Evolutionary conservation across 768 basidiomycete genomes (phyloP).

Genomic region (Amanita jacksonii): DNA sequence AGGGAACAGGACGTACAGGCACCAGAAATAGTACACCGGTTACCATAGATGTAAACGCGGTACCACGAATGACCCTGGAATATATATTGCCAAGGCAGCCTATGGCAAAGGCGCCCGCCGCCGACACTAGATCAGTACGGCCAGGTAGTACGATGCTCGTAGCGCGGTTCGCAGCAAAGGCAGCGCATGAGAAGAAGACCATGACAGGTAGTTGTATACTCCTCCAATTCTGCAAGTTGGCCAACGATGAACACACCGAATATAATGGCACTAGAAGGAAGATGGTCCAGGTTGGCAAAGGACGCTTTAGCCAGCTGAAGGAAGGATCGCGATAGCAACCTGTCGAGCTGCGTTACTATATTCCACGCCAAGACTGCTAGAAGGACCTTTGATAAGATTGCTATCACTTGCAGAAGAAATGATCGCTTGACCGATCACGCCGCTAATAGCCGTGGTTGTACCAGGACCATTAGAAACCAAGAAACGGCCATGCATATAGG

Average conservation of each 20-base stretch:
- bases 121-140: constrained; percentile 65
- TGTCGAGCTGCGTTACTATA: constrained; percentile 15
- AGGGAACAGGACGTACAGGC: constrained; percentile 43
- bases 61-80: constrained; percentile 64
- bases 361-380: constrained; percentile 8
- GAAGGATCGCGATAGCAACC: constrained; percentile 66
- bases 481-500: constrained; percentile 47
- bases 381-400: constrained; percentile 40
- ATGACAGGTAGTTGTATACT: constrained; percentile 68
- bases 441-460: constrained; percentile 26
- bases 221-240: constrained; percentile 64
- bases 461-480: constrained; percentile 35
- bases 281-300: constrained; percentile 76
- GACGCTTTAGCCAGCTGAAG: constrained; percentile 73
- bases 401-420: constrained; percentile 24
- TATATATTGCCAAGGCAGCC: constrained; percentile 79
- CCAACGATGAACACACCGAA: constrained; percentile 62
- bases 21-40: constrained; percentile 88
- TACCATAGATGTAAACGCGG: constrained; percentile 88
- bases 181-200: constrained; percentile 68
- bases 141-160: constrained; percentile 53
- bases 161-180: constrained; percentile 62
- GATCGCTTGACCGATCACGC: constrained; percentile 37
- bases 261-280: constrained; percentile 71
- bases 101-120: constrained; percentile 68